These are phyloP conservation scores for Dicorynia guianensis DNA, from an alignment of 306 rosid genomes.

Conservation along the genomic window DNA sequence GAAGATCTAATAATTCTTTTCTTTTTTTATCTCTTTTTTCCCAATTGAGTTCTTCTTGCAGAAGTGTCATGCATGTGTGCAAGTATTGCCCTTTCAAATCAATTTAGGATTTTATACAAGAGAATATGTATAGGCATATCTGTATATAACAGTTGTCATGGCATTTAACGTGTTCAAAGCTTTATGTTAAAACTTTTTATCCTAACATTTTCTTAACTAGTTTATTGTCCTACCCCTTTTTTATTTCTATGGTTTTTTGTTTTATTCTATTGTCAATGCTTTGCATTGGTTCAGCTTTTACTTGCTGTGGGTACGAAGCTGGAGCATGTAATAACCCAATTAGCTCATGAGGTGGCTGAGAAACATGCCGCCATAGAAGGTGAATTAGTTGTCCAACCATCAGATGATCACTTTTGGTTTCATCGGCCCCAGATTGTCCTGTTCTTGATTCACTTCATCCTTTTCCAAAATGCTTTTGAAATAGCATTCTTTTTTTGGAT, in stretches of 20 bases:
- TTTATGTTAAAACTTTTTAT: neutral
- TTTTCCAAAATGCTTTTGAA: conserved; percentile 97
- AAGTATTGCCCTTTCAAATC: neutral
- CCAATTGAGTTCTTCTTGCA: neutral
- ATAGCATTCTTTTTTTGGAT: conserved; percentile 96
- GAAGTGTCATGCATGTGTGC: neutral
- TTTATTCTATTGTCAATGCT: neutral
- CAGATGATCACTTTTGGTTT: conserved; percentile 91
- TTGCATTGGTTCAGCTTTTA: conserved; percentile 64
- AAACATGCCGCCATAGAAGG: conserved; percentile 89
- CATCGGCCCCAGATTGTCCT: conserved; percentile 73
- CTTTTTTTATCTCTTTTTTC: neutral
- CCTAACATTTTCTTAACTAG: neutral
- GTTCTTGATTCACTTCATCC: conserved; percentile 90
- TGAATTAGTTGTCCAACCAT: conserved; percentile 80
- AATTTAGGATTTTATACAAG: neutral
- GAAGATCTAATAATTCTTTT: neutral
- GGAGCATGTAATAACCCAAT: conserved; percentile 79
- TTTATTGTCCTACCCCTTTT: conserved; percentile 1
- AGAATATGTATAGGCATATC: neutral
- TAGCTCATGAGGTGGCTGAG: conserved; percentile 96
- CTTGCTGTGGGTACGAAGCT: conserved; percentile 93
- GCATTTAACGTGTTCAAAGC: neutral
- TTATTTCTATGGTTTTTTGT: neutral
- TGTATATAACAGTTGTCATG: neutral